Base-by-base conservation (phyloP, 108 stramenopile species). In the Chaetoceros tenuissimus region DNA sequence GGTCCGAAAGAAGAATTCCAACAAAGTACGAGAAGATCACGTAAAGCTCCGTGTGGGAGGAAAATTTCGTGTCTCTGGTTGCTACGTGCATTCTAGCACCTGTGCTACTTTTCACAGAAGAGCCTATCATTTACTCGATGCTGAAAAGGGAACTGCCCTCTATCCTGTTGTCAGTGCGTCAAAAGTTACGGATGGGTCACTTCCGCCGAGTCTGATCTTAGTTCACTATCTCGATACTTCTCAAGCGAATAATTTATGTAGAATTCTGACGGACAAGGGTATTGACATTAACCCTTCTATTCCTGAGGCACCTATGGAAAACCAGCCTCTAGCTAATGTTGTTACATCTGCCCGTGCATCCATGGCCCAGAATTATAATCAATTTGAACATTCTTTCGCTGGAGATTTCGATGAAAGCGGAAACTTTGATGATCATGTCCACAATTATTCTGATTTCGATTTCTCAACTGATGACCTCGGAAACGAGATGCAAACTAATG, bases 21-120 rank as follows among this genome's bases (percentile, higher is more conserved):
- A 20, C 22, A 57, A 55, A 19, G 53, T 69, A 24, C 23, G 68
- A 3, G 68, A 69, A 56, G 68, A 69, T 40, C 68, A 69, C 68
- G 68, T 69, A 18, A 63, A 63, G 60, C 48, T 69, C 16, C 53
- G 68, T n/a, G 46, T 69, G n/a, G 68, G 43, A 13, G 68, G 68
- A 20, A 19, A 27, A 23, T 43, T 53, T 31, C 26, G 68, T 0
- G 47, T 69, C 3, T 30, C 68, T 7, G 68, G 62, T n/a, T 62
- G 62, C 45, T 63, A 69, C 48, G 68, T 63, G 17, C 68, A 69
- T 50, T 24, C 20, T 27, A 24, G 47, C 24, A 57, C 53, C 40
- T 49, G 2, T 20, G 13, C 5, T 1, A 24, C 48, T n/a, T 62
- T 69, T 44, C 61, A 69, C 53, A 23, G 68, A 29, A 16, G 68